Evolutionary conservation across 1,284 basidiomycete genomes (phyloP).

Genomic region (Athelia sp.): DNA sequence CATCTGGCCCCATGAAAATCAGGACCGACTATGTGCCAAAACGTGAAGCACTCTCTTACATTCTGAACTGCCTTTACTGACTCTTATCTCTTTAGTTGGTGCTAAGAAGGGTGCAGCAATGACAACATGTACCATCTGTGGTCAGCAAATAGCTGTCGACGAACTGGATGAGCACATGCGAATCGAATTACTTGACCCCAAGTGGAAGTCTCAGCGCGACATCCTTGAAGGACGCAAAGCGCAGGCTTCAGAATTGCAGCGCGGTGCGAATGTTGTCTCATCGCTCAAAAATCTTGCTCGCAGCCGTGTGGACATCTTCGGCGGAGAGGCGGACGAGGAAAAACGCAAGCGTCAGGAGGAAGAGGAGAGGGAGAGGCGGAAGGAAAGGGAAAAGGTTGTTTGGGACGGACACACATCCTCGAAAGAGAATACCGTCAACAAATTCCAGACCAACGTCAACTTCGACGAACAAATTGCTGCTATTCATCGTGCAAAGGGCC

Average conservation of each 20-base stretch:
- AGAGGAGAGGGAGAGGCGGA: constrained; percentile 70
- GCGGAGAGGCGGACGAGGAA: constrained; percentile 86
- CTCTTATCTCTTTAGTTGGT: constrained; percentile 47
- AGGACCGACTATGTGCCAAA: constrained; percentile 95
- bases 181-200: constrained; percentile 95
- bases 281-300: constrained; percentile 89
- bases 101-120: constrained; percentile 64
- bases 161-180: constrained; percentile 98
- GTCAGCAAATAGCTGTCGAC: constrained; percentile 90
- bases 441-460: constrained; percentile 86
- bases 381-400: constrained; percentile 86
- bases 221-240: constrained; percentile 82
- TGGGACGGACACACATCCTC: constrained; percentile 96
- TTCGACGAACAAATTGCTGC: constrained; percentile 95
- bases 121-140: constrained; percentile 90
- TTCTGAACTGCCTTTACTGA: constrained; percentile 7
- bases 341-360: constrained; percentile 81
- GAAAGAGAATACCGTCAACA: constrained; percentile 83
- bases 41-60: constrained; percentile 43
- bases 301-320: constrained; percentile 93
- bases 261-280: constrained; percentile 87
- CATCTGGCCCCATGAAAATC: constrained; percentile 90
- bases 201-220: constrained; percentile 95
- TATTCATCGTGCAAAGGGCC: constrained; percentile 85
- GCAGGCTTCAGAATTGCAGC: constrained; percentile 84